Conservation (phyloP, 192 early-diverging fungal species). For the Linderina pennispora region DNA sequence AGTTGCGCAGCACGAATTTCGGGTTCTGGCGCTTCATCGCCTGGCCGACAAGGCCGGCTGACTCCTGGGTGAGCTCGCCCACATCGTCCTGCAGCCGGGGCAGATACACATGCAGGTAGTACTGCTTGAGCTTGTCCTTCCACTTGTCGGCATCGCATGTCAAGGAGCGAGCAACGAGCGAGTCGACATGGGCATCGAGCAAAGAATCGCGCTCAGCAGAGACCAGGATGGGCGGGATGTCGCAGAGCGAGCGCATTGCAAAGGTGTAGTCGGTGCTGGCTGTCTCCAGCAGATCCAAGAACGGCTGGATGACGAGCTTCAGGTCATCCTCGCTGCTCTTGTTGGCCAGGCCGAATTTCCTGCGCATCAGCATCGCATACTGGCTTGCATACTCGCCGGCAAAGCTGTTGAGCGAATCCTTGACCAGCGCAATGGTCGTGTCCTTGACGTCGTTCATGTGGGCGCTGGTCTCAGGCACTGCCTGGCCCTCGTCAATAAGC, state of each 20-base stretch:
- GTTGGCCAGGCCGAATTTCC: constrained; percentile 48
- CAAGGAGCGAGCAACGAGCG: constrained; percentile 6
- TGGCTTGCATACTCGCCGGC: constrained; percentile 39
- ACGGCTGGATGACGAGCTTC: constrained; percentile 54
- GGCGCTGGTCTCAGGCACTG: constrained; percentile 9
- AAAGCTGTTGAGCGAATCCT: constrained; percentile 47
- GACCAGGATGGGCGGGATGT: constrained; percentile 35
- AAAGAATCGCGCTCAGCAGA: constrained; percentile 2
- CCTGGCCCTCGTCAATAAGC: constrained; percentile 54
- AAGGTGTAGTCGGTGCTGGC: constrained; percentile 65
- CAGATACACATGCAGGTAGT: constrained; percentile 48
- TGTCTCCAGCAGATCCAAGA: constrained; percentile 59
- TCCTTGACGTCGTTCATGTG: constrained; percentile 9
- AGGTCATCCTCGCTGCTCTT: constrained; percentile 37
- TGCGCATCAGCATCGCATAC: constrained; percentile 57
- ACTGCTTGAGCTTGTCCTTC: constrained; percentile 14
- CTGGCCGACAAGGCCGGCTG: background rate
- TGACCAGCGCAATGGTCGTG: constrained; percentile 25
- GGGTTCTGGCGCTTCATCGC: constrained; percentile 71
- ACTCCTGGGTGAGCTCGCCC: background rate
- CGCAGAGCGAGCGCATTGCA: constrained; percentile 66
- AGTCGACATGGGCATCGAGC: constrained; percentile 15
- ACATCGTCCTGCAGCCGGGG: constrained; percentile 44
- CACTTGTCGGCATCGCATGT: constrained; percentile 5
- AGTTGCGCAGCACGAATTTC: constrained; percentile 70